A percentile compares a stretch with the other conserved stretches of the same genome.
These are phyloP conservation scores for Phytophthora pseudosyringae DNA, from an alignment of 352 stramenopile genomes.

Conservation along the genomic window DNA sequence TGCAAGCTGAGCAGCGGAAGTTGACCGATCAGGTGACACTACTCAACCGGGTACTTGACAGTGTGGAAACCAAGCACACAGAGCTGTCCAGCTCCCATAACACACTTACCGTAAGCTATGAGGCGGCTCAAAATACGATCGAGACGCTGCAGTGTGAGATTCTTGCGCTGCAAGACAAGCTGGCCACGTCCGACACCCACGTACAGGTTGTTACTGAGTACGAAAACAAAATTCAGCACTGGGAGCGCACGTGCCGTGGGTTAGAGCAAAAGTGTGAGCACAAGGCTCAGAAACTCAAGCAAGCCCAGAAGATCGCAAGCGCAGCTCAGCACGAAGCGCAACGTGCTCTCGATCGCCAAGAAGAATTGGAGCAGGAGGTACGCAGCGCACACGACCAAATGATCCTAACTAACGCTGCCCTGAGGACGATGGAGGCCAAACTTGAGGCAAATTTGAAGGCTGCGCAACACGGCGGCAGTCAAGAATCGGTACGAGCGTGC, in stretches of 20 bases:
- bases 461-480: constrained; percentile 19
- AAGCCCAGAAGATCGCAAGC: constrained; percentile 29
- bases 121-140: constrained; percentile 37
- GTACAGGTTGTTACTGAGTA: constrained; percentile 42
- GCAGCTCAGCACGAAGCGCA: constrained; percentile 31
- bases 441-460: constrained; percentile 44
- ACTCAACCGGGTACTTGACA: constrained; percentile 45
- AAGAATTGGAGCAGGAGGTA: constrained; percentile 47
- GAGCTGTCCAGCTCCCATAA: constrained; percentile 38
- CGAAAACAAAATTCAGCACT: constrained; percentile 49
- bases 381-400: constrained; percentile 47
- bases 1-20: constrained; percentile 34
- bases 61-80: constrained; percentile 47
- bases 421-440: constrained; percentile 56
- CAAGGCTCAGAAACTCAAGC: constrained; percentile 31
- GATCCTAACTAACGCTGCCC: constrained; percentile 49
- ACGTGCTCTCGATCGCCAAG: constrained; percentile 29
- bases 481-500: constrained; percentile 12
- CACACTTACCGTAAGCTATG: constrained; percentile 39
- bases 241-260: constrained; percentile 41
- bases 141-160: constrained; percentile 42
- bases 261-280: constrained; percentile 39
- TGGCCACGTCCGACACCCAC: constrained; percentile 27
- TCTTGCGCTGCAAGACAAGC: constrained; percentile 35
- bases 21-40: constrained; percentile 45